Evolutionary conservation across 495 filamentous ascomycete genomes (phyloP), one percentile per base, ranked within the genome.

Genomic region (Podospora pseudocomata): DNA sequence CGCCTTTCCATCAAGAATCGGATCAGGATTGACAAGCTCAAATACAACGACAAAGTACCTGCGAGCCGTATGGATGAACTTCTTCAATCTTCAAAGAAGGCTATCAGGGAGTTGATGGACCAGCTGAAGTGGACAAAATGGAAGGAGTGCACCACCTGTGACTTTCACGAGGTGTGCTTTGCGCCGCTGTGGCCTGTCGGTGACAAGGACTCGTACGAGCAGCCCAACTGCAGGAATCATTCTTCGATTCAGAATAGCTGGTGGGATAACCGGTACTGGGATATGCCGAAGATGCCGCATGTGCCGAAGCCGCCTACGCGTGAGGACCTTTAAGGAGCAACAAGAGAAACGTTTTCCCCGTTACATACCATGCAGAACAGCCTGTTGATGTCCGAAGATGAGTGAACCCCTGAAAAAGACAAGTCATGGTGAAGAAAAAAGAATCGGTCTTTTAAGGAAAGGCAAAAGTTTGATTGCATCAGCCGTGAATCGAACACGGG

Each of bases 111-210:
- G 3, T 49, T 49, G 1, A 67, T 88, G 13, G 68, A 72, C 3
- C 66, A 69, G 3, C 73, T 91, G 27, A 73, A 78, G 18, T 91
- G 89, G 88, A 79, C 85, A 20, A 84, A 76, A 0, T 91, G 87
- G 87, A 88, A 87, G 70, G 77, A 85, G 60, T 90, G 88, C 65
- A 76, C 78, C 4, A 78, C 76, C 18, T 91, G 88, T 66, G 74
- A 67, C 0, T 74, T 78, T 19, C 83, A 87, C 65, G 86, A 91
- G 74, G 79, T 88, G n/a, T 90, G 88, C 76, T 82, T 88, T n/a
- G 71, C 89, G 3, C 85, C 89, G 0, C 87, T 90, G 74, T 91
- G 88, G 87, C 89, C 88, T 0, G 80, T 83, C 72, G 88, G 88
- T 0, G 80, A 80, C 30, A 64, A 55, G 62, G 65, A 55, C 23